phyloP scores from a whole-genome alignment of 768 basidiomycete genomes.

The Boletus reticuloceps region DNA sequence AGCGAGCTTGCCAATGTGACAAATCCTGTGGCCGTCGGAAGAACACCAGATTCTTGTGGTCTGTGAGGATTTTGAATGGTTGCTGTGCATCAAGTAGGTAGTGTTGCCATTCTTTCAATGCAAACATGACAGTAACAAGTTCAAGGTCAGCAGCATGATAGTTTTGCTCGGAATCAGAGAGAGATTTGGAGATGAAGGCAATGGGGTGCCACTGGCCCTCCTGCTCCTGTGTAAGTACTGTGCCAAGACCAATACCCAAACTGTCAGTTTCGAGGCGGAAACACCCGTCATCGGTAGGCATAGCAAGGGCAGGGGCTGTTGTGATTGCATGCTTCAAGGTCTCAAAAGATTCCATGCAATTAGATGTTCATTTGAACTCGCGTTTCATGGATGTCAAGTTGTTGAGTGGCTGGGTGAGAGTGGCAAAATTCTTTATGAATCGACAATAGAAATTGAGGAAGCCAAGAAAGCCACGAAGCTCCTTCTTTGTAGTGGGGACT shows the following conservation, averaged over 20 bases:
- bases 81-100: neutral
- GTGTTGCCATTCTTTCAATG: neutral
- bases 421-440: neutral
- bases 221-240: neutral
- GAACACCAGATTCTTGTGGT: neutral
- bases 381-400: neutral
- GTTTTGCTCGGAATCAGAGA: neutral
- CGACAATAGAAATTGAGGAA: neutral
- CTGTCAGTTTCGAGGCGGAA: neutral
- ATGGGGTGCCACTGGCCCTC: neutral
- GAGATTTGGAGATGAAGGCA: neutral
- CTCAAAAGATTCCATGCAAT: neutral
- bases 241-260: neutral
- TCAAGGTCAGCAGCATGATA: neutral
- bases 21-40: neutral
- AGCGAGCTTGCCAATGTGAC: neutral
- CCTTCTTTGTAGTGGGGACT: fast-evolving
- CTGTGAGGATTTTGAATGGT: neutral
- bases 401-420: neutral
- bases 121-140: neutral
- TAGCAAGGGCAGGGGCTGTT: neutral
- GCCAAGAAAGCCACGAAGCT: neutral
- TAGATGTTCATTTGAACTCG: neutral
- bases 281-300: neutral
- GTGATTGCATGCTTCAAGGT: fast-evolving